Evolutionary conservation across 2,329 filamentous ascomycete genomes (phyloP), one percentile per base, ranked within the genome.

Genomic region (Penicillium sp.): DNA sequence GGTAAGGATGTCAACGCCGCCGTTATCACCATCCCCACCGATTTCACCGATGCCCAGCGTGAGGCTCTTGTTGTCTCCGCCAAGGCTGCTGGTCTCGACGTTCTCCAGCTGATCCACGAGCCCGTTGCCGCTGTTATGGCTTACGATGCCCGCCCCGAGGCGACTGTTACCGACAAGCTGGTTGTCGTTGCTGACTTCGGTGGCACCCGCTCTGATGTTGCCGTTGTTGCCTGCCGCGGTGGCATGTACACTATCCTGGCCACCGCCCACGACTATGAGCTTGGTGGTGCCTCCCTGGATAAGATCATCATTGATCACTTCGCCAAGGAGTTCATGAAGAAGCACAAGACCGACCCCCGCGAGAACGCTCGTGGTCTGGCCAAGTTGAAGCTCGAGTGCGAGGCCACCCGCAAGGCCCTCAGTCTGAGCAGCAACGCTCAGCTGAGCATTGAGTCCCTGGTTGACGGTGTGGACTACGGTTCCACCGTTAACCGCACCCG

Each of bases 311-410:
- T 96, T 74, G 93, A 99, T 75, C 89, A 97, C 82, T 97, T 97
- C 68, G 90, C 93, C 68, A 99, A 99, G 83, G 94, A 99, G 78
- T 99, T 99, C 80, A 85, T 94, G 72, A 97, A 99, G 86, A 96
- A 96, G 84, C 86, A 97, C 84, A 89, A 88, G 80, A 86, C 86
- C 57, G 94, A 97, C 76, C 94, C 94, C 23, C 86, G 93, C 67
- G 84, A 88, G 72, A 91, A 94, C 73, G 82, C 88, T 55, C 88
- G 88, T 69, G 89, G 89, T 69, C 80, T 97, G 68, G 93, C 94
- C 61, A 99, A 97, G 84, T 82, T 99, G 66, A 93, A 91, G 78
- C 83, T 92, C 48, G 94, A 97, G 81, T 85, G 91, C 64, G 94
- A 99, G 79, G 84, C 88, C 49, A 89, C 93, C 68, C 97, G 96